Conservation (phyloP, 257 asterid species). For the Ehretia macrophylla region DNA sequence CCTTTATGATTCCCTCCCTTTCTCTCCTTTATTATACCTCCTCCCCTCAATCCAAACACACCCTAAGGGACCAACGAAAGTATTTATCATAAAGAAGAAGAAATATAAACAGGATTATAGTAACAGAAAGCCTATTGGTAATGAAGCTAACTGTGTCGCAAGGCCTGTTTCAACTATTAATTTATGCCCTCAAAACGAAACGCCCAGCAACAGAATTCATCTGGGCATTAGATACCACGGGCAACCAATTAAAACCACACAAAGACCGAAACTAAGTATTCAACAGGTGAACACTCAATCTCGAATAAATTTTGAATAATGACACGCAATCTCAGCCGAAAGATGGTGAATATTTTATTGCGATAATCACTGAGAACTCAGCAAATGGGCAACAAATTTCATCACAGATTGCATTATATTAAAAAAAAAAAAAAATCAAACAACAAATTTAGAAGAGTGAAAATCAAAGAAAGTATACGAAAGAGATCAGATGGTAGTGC, state of each 20-base stretch:
- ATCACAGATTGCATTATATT: slow-evolving; percentile 42
- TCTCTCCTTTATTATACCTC: no score
- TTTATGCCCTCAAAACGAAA: slow-evolving; percentile 56
- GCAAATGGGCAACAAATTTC: slow-evolving; percentile 15
- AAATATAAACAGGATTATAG: slow-evolving; percentile 39
- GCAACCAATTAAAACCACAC: no score
- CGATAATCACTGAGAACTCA: slow-evolving; percentile 47
- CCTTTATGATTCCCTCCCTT: no score
- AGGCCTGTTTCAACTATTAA: slow-evolving; percentile 38
- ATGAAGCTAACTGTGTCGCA: slow-evolving; percentile 59
- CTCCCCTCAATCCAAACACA: no score
- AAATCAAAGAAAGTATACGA: neutral
- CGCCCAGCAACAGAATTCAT: slow-evolving; percentile 32
- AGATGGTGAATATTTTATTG: slow-evolving; percentile 58
- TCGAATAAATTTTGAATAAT: no score
- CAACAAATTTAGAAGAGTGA: neutral
- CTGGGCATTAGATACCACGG: slow-evolving; percentile 53
- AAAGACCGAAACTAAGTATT: no score
- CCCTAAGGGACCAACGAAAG: no score
- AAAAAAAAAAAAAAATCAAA: neutral
- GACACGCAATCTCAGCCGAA: slow-evolving; percentile 71
- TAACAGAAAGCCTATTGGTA: slow-evolving; percentile 36
- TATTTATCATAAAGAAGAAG: no score
- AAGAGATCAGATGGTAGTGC: slow-evolving; percentile 93
- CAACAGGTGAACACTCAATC: no score